phyloP scores from a whole-genome alignment of 2,329 filamentous ascomycete species.

The Pseudopyrenochaeta lycopersici region DNA sequence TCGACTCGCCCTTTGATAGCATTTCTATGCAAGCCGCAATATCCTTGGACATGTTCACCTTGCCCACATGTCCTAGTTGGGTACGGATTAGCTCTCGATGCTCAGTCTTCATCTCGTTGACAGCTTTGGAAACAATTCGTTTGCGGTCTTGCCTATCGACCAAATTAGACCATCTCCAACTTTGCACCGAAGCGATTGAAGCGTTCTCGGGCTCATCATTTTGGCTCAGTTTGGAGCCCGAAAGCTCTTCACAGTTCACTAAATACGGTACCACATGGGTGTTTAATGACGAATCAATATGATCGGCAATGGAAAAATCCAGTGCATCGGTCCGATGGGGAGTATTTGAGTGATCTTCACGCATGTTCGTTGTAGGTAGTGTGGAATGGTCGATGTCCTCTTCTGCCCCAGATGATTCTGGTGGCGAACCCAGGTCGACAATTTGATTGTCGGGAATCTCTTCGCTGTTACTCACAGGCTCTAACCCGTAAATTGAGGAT shows the following conservation, averaged over 20 bases:
- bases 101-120: conserved; percentile 41
- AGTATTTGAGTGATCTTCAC: too few species aligned
- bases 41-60: conserved; percentile 30
- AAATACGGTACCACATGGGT: neutral
- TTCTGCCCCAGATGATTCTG: conserved; percentile 13
- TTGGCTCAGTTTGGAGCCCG: neutral
- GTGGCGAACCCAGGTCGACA: conserved; percentile 29
- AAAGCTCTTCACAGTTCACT: too few species aligned
- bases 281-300: conserved; percentile 7
- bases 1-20: conserved; percentile 23
- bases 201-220: conserved; percentile 35
- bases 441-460: conserved; percentile 9
- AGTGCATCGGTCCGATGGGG: neutral
- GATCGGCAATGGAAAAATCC: conserved; percentile 8
- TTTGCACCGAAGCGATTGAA: conserved; percentile 32
- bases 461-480: conserved; percentile 5
- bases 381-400: neutral
- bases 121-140: conserved; percentile 55
- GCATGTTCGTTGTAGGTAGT: neutral
- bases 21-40: conserved; percentile 34
- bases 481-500: conserved; percentile 25
- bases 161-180: conserved; percentile 50
- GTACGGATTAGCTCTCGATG: conserved; percentile 32
- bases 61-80: conserved; percentile 28
- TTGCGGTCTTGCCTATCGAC: conserved; percentile 52